Percentiles rank a stretch among this genome's conserved stretches.
These are phyloP conservation scores for Starmera dryadoides DNA, from an alignment of 805 yeast genomes.

Conservation along the genomic window DNA sequence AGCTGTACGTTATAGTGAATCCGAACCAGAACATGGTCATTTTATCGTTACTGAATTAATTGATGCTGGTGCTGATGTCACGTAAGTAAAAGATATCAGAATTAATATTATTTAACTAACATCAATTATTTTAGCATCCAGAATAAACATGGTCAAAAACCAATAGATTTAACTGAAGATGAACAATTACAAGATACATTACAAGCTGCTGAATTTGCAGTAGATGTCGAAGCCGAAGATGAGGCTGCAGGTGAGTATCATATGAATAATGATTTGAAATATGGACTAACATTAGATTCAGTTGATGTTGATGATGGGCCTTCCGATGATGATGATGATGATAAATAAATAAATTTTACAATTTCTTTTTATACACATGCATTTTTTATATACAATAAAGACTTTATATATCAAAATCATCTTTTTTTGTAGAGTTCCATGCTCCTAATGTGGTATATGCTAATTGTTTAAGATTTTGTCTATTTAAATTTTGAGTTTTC, in stretches of 20 bases:
- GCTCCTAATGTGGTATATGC: conserved; percentile 29
- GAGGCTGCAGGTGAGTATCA: conserved; percentile 24
- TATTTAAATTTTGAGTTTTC: conserved; percentile 17
- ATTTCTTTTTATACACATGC: not conserved
- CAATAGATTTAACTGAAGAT: conserved; percentile 59
- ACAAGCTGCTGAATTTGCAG: conserved; percentile 80
- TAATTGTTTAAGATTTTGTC: conserved; percentile 14
- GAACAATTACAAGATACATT: conserved; percentile 53
- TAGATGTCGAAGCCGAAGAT: conserved; percentile 27
- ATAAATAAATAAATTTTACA: not conserved
- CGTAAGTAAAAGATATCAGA: too few relatives aligned
- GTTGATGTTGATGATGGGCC: conserved; percentile 25
- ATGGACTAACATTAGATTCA: conserved; percentile 12
- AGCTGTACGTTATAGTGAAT: conserved; percentile 69
- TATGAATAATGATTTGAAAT: conserved; percentile 3
- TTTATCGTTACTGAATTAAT: conserved; percentile 73
- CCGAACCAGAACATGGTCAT: conserved; percentile 80
- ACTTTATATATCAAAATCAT: conserved; percentile 29
- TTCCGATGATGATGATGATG: conserved; percentile 22
- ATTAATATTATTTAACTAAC: too few relatives aligned
- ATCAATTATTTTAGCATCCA: conserved; percentile 30
- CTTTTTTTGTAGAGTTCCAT: conserved; percentile 40
- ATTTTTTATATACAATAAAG: not conserved
- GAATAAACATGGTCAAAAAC: conserved; percentile 61
- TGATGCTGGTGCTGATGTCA: conserved; percentile 89